Percentiles rank a stretch among this genome's conserved stretches.
phyloP scores from a whole-genome alignment of 2,329 filamentous ascomycete genomes.

The Diaporthe sp. region DNA sequence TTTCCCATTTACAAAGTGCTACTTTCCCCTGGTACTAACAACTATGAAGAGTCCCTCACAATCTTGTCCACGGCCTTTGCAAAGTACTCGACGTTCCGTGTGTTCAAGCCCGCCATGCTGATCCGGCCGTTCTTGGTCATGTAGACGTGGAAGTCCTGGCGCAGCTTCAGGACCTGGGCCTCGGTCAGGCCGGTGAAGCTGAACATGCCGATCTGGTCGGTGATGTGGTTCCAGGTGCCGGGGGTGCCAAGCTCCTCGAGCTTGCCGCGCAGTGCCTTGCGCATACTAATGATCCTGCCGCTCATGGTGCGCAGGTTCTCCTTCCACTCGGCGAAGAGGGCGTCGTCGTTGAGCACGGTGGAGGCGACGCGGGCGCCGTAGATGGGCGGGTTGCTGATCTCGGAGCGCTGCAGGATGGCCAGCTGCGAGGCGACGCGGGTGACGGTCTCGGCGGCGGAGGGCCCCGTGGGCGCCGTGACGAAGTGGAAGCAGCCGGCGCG shows the following conservation, averaged over 20 bases:
- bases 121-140: constrained; percentile 99
- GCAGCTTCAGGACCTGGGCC: constrained; percentile 78
- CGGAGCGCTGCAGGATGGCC: constrained; percentile 93
- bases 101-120: constrained; percentile 98
- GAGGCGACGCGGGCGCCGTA: constrained; percentile 93
- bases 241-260: constrained; percentile 89
- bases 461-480: constrained; percentile 79
- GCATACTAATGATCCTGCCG: constrained; percentile 94
- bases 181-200: constrained; percentile 88
- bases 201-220: constrained; percentile 99
- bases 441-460: constrained; percentile 70
- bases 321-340: constrained; percentile 92
- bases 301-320: constrained; percentile 94
- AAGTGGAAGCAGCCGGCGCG: constrained; percentile 97
- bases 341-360: constrained; percentile 84
- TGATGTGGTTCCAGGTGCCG: constrained; percentile 96
- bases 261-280: constrained; percentile 80
- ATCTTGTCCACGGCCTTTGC: constrained; percentile 90
- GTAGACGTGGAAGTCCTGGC: constrained; percentile 81
- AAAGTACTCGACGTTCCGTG: constrained; percentile 92
- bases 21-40: background rate
- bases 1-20: background rate
- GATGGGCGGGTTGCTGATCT: constrained; percentile 96
- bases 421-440: constrained; percentile 86
- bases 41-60: constrained; percentile 67